Percentiles rank a stretch among this genome's conserved stretches.
These are phyloP conservation scores for Sporothrix euskadiensis DNA, from an alignment of 2,329 filamentous ascomycete genomes.

Conservation along the genomic window DNA sequence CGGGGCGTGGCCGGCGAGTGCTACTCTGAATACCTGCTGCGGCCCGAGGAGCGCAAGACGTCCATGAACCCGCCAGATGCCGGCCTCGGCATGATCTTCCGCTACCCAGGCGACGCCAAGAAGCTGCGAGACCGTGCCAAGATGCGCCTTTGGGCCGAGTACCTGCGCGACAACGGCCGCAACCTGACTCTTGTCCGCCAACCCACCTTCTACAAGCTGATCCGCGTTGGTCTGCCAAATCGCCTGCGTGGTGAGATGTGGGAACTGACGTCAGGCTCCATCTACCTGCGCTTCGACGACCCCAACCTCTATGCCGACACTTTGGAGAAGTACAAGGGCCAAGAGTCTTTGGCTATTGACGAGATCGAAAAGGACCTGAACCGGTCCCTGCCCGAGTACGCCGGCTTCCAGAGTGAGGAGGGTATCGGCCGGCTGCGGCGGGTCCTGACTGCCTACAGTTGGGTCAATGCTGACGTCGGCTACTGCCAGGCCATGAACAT, in stretches of 20 bases:
- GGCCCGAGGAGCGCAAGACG: conserved; percentile 63
- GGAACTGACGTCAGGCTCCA: conserved; percentile 89
- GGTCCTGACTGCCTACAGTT: conserved; percentile 95
- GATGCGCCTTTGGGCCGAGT: conserved; percentile 97
- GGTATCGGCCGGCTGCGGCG: conserved; percentile 86
- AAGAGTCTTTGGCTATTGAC: conserved; percentile 91
- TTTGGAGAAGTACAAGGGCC: conserved; percentile 76
- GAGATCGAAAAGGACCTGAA: conserved; percentile 99
- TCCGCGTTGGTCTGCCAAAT: conserved; percentile 92
- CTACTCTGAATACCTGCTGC: conserved; percentile 84
- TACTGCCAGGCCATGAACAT: conserved; percentile 99
- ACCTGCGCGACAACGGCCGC: conserved; percentile 89
- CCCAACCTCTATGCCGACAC: conserved; percentile 84
- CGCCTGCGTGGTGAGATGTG: conserved; percentile 90
- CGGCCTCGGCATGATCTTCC: conserved; percentile 86
- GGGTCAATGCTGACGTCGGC: conserved; percentile 91
- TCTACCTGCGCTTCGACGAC: conserved; percentile 83
- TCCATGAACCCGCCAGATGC: conserved; percentile 76
- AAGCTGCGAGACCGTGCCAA: conserved; percentile 94
- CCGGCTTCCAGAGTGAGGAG: conserved; percentile 94
- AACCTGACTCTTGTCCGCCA: conserved; percentile 91
- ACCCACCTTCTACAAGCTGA: conserved; percentile 96
- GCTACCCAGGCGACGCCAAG: conserved; percentile 90
- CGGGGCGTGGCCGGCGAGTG: conserved; percentile 78
- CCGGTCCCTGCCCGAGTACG: conserved; percentile 92